phyloP scores from a whole-genome alignment of 2,329 filamentous ascomycete genomes.

The Scytalidium lignicola region DNA sequence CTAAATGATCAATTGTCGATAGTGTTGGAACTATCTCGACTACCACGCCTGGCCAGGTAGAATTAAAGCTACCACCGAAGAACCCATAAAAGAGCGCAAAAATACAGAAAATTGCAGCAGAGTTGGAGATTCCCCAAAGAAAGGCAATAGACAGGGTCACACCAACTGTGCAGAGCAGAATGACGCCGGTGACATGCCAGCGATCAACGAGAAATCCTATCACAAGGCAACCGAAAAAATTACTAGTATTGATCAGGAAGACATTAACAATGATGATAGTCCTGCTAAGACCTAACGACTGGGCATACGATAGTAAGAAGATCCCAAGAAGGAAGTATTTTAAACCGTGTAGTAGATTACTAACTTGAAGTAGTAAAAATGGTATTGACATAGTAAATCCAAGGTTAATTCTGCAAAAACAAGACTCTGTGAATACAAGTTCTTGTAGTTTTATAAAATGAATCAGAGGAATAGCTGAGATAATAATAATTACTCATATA shows the following conservation, averaged over 20 bases:
- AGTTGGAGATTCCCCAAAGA: constrained; percentile 47
- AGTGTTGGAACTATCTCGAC: constrained; percentile 3
- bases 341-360: constrained; percentile 44
- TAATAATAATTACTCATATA: constrained; percentile 33
- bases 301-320: constrained; percentile 44
- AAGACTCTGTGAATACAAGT: constrained; percentile 1
- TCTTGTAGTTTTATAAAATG: constrained; percentile 15
- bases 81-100: constrained; percentile 51
- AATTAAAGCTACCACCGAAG: constrained; percentile 47
- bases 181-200: constrained; percentile 33
- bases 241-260: constrained; percentile 40
- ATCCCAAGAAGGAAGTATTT: constrained; percentile 50
- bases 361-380: constrained; percentile 43
- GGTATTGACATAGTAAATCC: constrained; percentile 37
- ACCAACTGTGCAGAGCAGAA: constrained; percentile 41
- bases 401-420: not conserved
- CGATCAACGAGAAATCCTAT: constrained; percentile 33
- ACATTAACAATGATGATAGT: constrained; percentile 39
- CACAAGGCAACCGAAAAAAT: constrained; percentile 36
- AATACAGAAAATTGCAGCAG: constrained; percentile 36
- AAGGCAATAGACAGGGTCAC: constrained; percentile 43
- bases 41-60: constrained; percentile 36
- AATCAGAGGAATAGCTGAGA: constrained; percentile 31
- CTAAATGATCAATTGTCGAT: no score
- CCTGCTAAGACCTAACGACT: constrained; percentile 33